Base-by-base conservation (phyloP, 129 eudicot species). In the Mikania micrantha region DNA sequence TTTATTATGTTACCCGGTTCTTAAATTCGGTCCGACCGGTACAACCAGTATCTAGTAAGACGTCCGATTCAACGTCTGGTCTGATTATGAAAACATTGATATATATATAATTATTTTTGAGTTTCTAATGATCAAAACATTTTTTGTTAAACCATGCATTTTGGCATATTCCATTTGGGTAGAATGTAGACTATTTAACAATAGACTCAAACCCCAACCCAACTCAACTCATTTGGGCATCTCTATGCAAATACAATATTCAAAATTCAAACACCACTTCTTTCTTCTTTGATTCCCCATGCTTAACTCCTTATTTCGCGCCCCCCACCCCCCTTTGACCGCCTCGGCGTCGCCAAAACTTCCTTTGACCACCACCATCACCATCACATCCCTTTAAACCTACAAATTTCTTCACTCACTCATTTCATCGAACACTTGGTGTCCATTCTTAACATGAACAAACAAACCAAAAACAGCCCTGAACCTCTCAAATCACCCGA, bases 281-380 rank as follows among this genome's bases (percentile, higher is more conserved):
- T 4, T 42, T 22, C 72, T n/a, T 58, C 59, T 78, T 75, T 61
- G 77, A 60, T 74, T 79, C 95, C 85, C 88, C 64, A 77, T 72
- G 80, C 74, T 34, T 20, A 24, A 24, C 70, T 62, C 69, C 71
- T 53, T 42, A 48, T 74, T 82, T 82, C 74, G 78, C 83, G 75
- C 82, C 67, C 7, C 41, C 32, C 63, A 57, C 63, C 27, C 79
- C 54, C 77, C 60, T 76, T 87, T 90, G 96, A 90, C 95, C 79
- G 32, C 94, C 90, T 85, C 92, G 93, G 79, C 92, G 68, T 61
- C 82, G 47, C 76, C 87, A 74, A 66, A 81, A 66, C 79, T 69
- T 16, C 76, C 69, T 80, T 85, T 82, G 91, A 85, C 95, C 83
- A 70, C 66, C 58, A 62, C 27, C 57, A 16, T 36, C 38, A 58